Evolutionary conservation across 2,329 filamentous ascomycete species (phyloP).

Genomic region (Aspergillus puulaauensis): DNA sequence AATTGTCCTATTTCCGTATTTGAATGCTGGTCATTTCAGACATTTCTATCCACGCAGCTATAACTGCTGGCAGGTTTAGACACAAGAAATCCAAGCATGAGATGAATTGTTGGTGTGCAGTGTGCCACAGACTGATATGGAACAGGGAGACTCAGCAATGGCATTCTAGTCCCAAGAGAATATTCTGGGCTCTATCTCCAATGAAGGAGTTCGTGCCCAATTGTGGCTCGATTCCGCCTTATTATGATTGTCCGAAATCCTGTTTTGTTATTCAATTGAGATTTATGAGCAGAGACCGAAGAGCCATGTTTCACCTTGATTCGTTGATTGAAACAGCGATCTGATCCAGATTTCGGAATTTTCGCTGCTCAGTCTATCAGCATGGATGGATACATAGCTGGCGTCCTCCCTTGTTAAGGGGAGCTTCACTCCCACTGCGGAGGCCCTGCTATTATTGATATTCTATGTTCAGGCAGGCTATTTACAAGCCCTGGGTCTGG

Average conservation of each 20-base stretch:
- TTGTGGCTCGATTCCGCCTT: background rate
- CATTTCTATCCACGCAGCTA: background rate
- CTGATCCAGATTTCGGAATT: background rate
- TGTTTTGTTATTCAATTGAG: background rate
- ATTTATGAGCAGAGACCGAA: background rate
- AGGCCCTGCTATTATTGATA: background rate
- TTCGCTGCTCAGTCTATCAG: too few relatives aligned
- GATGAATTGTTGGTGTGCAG: background rate
- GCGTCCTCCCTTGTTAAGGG: background rate
- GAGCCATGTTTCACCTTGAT: background rate
- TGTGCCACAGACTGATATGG: background rate
- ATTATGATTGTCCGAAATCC: background rate
- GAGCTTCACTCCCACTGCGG: background rate
- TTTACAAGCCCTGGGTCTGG: background rate
- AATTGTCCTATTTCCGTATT: too few relatives aligned
- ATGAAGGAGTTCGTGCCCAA: background rate
- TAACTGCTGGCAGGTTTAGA: background rate
- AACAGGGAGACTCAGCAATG: background rate
- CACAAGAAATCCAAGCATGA: background rate
- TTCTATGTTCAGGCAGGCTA: background rate
- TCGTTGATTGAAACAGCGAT: background rate
- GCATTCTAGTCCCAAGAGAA: background rate
- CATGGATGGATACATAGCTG: background rate
- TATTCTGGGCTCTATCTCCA: background rate
- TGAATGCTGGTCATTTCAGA: background rate